phyloP scores from a whole-genome alignment of 495 filamentous ascomycete genomes.

The Cercophora scortea region DNA sequence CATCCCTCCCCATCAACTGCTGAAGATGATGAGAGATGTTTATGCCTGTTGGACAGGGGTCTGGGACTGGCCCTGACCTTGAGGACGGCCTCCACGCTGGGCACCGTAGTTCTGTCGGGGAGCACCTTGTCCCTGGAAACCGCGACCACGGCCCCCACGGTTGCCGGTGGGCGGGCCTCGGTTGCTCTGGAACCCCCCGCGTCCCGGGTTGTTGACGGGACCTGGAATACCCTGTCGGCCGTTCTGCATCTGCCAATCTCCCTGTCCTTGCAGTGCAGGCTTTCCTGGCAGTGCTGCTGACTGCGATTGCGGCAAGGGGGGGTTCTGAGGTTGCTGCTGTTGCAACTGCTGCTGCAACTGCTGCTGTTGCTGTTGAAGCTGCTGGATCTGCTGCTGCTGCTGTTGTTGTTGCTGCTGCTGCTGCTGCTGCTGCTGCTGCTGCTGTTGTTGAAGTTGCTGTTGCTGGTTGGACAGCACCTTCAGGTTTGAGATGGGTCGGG shows the following conservation, averaged over 20 bases:
- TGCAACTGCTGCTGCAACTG: slow-evolving; percentile 20
- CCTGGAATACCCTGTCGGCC: slow-evolving; percentile 17
- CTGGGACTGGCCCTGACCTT: slow-evolving; percentile 23
- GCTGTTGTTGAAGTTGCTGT: slow-evolving; percentile 18
- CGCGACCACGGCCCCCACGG: slow-evolving; percentile 16
- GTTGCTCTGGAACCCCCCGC: slow-evolving; percentile 29
- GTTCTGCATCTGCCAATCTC: slow-evolving; percentile 17
- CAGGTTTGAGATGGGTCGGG: slow-evolving; percentile 57
- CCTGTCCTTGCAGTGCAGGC: slow-evolving; percentile 8
- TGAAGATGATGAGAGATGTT: background rate
- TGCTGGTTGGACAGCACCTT: slow-evolving; percentile 19
- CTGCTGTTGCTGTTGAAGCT: slow-evolving; percentile 19
- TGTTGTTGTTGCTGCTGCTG: slow-evolving; percentile 20
- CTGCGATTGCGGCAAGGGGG: slow-evolving; percentile 18
- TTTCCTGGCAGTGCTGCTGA: slow-evolving; percentile 9
- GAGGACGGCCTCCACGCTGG: slow-evolving; percentile 30
- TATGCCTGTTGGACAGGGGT: slow-evolving; percentile 20
- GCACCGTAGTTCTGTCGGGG: slow-evolving; percentile 35
- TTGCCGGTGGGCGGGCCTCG: slow-evolving; percentile 26
- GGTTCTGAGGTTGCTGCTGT: slow-evolving; percentile 17
- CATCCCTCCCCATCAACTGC: slow-evolving; percentile 1
- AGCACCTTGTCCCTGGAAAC: slow-evolving; percentile 17
- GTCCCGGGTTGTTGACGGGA: slow-evolving; percentile 13
- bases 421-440: slow-evolving; percentile 16
- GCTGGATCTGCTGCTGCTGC: slow-evolving; percentile 16